Base-by-base conservation (phyloP, 495 filamentous ascomycete species). In the Aspergillus avenaceus region DNA sequence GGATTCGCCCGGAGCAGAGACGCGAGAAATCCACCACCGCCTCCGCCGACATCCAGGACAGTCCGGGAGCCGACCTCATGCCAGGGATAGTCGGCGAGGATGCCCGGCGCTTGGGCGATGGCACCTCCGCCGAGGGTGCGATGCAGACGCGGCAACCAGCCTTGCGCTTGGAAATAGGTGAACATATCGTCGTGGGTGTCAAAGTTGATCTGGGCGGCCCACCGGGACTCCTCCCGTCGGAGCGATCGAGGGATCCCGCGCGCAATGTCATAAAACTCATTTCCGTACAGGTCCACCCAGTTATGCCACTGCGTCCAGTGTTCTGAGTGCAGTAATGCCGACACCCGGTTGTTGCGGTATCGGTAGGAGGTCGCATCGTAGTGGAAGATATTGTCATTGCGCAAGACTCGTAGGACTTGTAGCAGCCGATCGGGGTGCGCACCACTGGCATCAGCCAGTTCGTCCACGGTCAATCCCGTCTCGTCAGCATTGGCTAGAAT, bases 11-110 rank as follows among this genome's bases (percentile, higher is more conserved):
- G 27, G 23, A 24, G 18, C 19, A 49, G n/a, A 22, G 29, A 14
- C 8, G 47, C 44, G 24, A 49, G 38, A 13, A 49, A 41, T 8
- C 23, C 47, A 6, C 47, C 47, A 9, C 8, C 34, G 1, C 47
- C 47, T 11, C 23, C 47, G 1, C 47, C 47, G 8, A 49, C 41
- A 23, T 49, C 47, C 6, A 49, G 18, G 7, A 49, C 36, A 4
- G 47, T 49, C 3, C 28, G 25, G 5, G 8, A 22, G 7, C n/a
- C 21, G 24, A 49, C 23, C 37, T 49, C 47, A 14, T 32, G n/a
- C 47, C 47, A 49, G 8, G 47, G 47, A 22, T 49, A 49, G 16
- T 49, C 47, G 36, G 36, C 47, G 36, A 41, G 18, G 11, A 49
- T 25, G 2, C 47, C 47, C 16, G 47, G 47, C 7, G 47, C 37